Percentiles rank a stretch among this genome's conserved stretches.
Conservation (phyloP, 495 filamentous ascomycete species). For the Penicillium ucsense region DNA sequence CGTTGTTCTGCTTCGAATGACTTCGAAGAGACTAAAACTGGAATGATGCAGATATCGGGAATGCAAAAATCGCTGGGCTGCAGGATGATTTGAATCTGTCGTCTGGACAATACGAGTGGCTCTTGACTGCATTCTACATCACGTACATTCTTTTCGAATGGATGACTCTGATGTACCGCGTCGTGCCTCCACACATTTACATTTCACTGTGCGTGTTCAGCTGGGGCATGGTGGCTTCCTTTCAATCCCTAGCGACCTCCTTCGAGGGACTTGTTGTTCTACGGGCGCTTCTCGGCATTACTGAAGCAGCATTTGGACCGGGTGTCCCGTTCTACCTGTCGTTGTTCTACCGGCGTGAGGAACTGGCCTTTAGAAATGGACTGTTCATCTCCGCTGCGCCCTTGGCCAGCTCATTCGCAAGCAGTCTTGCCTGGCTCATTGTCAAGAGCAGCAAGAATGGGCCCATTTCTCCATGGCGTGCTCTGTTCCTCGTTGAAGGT, state of each 20-base stretch:
- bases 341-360: slow-evolving; percentile 50
- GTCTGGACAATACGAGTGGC: slow-evolving; percentile 54
- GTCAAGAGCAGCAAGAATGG: slow-evolving; percentile 37
- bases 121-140: slow-evolving; percentile 57
- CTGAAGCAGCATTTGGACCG: slow-evolving; percentile 53
- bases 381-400: slow-evolving; percentile 55
- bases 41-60: slow-evolving; percentile 55
- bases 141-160: slow-evolving; percentile 70
- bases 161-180: slow-evolving; percentile 54
- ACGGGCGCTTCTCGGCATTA: slow-evolving; percentile 44
- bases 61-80: slow-evolving; percentile 67
- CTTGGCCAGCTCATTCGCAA: slow-evolving; percentile 59
- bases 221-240: slow-evolving; percentile 55
- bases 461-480: slow-evolving; percentile 49
- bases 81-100: slow-evolving; percentile 50
- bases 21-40: not conserved
- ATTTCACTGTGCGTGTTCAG: slow-evolving; percentile 35
- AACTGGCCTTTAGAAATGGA: slow-evolving; percentile 52
- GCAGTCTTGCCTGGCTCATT: slow-evolving; percentile 51
- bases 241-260: slow-evolving; percentile 57
- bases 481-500: slow-evolving; percentile 51
- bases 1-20: not conserved
- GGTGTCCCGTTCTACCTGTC: slow-evolving; percentile 56
- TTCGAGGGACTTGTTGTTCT: slow-evolving; percentile 36
- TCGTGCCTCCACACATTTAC: slow-evolving; percentile 51